Evolutionary conservation across 208 protist genomes (phyloP), one percentile per base, ranked within the genome.

Genomic region (Wallacemonas rigidus): DNA sequence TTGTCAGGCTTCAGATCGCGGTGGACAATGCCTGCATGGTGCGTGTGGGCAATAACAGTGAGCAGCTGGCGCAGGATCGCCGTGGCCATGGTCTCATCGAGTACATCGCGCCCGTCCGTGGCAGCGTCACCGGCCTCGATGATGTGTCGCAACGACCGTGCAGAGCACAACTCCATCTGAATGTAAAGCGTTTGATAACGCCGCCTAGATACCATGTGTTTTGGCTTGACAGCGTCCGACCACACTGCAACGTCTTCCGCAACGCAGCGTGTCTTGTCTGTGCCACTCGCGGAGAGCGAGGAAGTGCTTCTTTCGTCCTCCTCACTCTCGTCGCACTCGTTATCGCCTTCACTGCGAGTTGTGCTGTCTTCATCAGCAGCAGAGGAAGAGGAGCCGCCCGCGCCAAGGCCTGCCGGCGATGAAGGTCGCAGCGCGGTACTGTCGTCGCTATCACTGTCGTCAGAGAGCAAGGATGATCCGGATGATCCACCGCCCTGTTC

Each of bases 141-240:
- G 39, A 95, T 64, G 67, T 92, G 79, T 26, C 88, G 79, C 26
- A 95, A 77, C 8, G 88, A 91, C 38, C 80, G 74, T 14, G 88
- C 81, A 17, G 85, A 87, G 72, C 91, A 95, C 56, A 95, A 77
- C 74, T 95, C 88, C 91, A 95, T 95, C 62, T 94, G 88, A 73
- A 95, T 93, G 74, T 94, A 95, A 26, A 95, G 79, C 40, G 91
- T 95, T 68, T 90, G 82, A 73, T 85, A 88, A 15, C 48, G 35
- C 17, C 47, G 50, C 47, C 15, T 39, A 2, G 2, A 6, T 50
- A 12, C 45, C 8, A 12, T 50, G 45, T 12, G 26, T 26, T 26
- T 26, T 26, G 26, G 26, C 26, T 26, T 26, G 26, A 26, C 26
- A 26, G 26, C 26, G 26, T 26, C 26, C 26, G 26, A 26, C 26